Base-by-base conservation (phyloP, 2,329 filamentous ascomycete species). In the Phaeosphaeriaceae sp. region DNA sequence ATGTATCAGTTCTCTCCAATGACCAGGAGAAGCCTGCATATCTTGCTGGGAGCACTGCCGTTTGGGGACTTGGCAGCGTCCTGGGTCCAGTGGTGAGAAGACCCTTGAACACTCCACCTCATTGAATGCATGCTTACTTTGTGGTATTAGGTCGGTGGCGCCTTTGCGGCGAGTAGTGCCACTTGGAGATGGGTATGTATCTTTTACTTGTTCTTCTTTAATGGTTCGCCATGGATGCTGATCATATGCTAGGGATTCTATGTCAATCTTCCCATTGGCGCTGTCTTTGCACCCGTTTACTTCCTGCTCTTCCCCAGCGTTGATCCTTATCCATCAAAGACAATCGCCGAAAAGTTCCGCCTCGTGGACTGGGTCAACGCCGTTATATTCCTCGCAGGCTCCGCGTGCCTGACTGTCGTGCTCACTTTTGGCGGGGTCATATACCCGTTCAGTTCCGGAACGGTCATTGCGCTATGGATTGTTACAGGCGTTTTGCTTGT, bases 371-470 rank as follows among this genome's bases (percentile, higher is more conserved):
- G 78, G 1, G 64, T 81, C 20, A 64, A 79, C 6, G 77, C 77
- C 17, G 77, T 78, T 18, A 75, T 73, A 0, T 79, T 81, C 30
- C 68, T 70, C 4, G 70, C 71, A 34, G 58, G 59, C 3, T 54
- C 66, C 9, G 71, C 73, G 1, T 42, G 16, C 16, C 15, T 32
- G 8, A 20, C 86, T 57, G 12, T 85, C 67, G 86, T 85, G 56
- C 71, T 85, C 1, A 63, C 73, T 29, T 66, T 80, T 36, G 73
- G 80, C 1, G 81, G 68, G 3, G 60, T 75, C 7, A 71, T 74
- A 30, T 60, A 74, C 3, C 76, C 79, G 6, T 35, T 50, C 3
- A 51, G 50, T 33, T 46, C 0, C 84, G 81, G 81, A 56, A 70
- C 43, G 72, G 69, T 8, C 73, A 70, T 2, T 59, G 70, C 0